These are phyloP conservation scores for Neonectria coccinea DNA, from an alignment of 2,329 filamentous ascomycete species.

Conservation along the genomic window DNA sequence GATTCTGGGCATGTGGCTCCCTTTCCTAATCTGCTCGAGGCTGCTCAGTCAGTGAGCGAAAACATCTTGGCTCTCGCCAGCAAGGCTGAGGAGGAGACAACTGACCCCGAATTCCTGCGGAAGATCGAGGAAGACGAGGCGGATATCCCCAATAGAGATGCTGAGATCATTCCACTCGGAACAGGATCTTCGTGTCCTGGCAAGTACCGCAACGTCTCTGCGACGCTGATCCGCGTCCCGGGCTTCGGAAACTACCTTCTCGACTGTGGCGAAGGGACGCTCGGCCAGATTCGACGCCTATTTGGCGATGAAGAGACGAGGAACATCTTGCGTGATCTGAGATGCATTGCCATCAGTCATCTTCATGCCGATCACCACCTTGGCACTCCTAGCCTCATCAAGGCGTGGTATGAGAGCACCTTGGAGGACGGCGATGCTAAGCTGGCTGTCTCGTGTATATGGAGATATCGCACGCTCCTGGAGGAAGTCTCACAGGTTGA, in stretches of 20 bases:
- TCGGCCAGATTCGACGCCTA: conserved; percentile 85
- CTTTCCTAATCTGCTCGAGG: conserved; percentile 60
- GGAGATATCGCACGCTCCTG: conserved; percentile 80
- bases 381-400: conserved; percentile 83
- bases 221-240: conserved; percentile 85
- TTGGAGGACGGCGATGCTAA: conserved; percentile 53
- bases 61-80: conserved; percentile 66
- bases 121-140: conserved; percentile 65
- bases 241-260: conserved; percentile 89
- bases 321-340: conserved; percentile 81
- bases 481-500: conserved; percentile 84
- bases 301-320: conserved; percentile 74
- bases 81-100: conserved; percentile 56
- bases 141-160: conserved; percentile 79
- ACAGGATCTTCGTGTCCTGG: conserved; percentile 92
- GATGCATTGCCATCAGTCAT: conserved; percentile 92
- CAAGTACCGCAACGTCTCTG: conserved; percentile 95
- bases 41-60: conserved; percentile 53
- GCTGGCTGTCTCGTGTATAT: conserved; percentile 76
- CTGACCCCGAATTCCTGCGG: conserved; percentile 59
- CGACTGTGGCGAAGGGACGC: conserved; percentile 91
- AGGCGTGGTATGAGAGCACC: conserved; percentile 77
- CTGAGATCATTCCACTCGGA: conserved; percentile 87
- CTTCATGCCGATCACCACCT: conserved; percentile 97
- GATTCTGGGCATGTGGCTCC: conserved; percentile 60